Percentiles rank a stretch among this genome's conserved stretches.
Conservation (phyloP, 306 rosid genomes). For the Sicyos baderoa region DNA sequence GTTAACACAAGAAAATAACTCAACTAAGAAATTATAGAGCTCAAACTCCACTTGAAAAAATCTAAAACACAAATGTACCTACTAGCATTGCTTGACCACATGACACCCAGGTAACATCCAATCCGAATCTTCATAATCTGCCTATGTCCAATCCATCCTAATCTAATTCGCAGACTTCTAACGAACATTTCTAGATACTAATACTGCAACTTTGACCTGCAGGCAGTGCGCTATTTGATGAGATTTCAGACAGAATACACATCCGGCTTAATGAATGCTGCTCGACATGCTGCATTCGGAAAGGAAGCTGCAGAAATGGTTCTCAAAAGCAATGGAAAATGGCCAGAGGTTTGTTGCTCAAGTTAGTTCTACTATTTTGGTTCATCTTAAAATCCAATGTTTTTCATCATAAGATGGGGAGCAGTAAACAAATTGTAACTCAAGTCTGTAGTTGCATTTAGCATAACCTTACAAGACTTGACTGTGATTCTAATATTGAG, state of each 20-base stretch:
- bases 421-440: background rate
- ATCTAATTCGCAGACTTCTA: background rate
- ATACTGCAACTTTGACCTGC: conserved; percentile 16
- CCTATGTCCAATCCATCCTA: background rate
- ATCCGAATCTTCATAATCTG: too few relatives aligned
- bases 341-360: conserved; percentile 56
- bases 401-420: background rate
- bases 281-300: conserved; percentile 78
- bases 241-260: conserved; percentile 77
- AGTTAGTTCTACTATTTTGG: background rate
- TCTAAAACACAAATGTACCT: too few relatives aligned
- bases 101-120: too few relatives aligned
- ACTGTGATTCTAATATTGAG: background rate
- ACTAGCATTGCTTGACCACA: too few relatives aligned
- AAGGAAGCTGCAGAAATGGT: conserved; percentile 69
- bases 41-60: too few relatives aligned
- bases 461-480: background rate
- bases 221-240: conserved; percentile 89
- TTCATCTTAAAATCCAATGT: background rate
- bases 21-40: too few relatives aligned
- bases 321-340: conserved; percentile 34
- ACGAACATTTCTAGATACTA: background rate
- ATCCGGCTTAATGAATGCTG: conserved; percentile 62
- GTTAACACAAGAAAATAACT: too few relatives aligned
- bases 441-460: background rate